Percentiles rank a stretch among this genome's conserved stretches.
These are phyloP conservation scores for Ascochyta rabiei DNA, from an alignment of 2,329 filamentous ascomycete species.

Conservation along the genomic window DNA sequence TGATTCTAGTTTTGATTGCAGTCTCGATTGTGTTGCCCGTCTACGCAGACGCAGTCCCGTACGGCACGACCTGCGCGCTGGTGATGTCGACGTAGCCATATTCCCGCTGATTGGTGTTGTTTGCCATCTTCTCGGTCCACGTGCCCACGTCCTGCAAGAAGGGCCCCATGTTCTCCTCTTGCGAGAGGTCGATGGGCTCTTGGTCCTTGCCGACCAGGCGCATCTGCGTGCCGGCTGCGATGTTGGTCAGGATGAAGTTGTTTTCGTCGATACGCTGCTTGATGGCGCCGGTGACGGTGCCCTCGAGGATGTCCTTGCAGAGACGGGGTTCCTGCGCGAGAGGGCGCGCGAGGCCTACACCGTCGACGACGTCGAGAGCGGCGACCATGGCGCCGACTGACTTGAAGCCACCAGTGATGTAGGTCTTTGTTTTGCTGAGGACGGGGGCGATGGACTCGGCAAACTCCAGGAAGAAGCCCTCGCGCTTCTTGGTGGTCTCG, in stretches of 20 bases:
- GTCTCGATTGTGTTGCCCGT: background rate
- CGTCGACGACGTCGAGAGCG: conserved; percentile 64
- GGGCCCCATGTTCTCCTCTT: conserved; percentile 54
- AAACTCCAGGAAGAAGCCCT: conserved; percentile 67
- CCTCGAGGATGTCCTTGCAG: conserved; percentile 53
- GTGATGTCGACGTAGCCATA: conserved; percentile 56
- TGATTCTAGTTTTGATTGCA: too few relatives aligned
- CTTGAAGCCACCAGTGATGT: conserved; percentile 65
- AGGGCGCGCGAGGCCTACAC: conserved; percentile 64
- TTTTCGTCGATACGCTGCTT: conserved; percentile 56
- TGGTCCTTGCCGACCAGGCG: conserved; percentile 60
- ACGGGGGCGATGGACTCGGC: conserved; percentile 60
- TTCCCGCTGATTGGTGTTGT: conserved; percentile 47
- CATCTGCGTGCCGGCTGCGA: conserved; percentile 59
- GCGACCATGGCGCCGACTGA: conserved; percentile 63
- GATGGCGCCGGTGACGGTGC: conserved; percentile 54
- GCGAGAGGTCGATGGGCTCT: conserved; percentile 59
- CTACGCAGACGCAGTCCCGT: conserved; percentile 30
- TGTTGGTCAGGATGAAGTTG: conserved; percentile 58
- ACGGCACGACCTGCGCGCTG: conserved; percentile 46
- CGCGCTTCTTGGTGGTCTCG: conserved; percentile 62
- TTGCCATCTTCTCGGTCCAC: conserved; percentile 51
- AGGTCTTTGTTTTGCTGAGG: conserved; percentile 63
- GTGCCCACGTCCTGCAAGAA: conserved; percentile 57
- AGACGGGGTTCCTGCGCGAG: conserved; percentile 59